phyloP scores from a whole-genome alignment of 176 grass and related monocot species.

The Carex scoparia region DNA sequence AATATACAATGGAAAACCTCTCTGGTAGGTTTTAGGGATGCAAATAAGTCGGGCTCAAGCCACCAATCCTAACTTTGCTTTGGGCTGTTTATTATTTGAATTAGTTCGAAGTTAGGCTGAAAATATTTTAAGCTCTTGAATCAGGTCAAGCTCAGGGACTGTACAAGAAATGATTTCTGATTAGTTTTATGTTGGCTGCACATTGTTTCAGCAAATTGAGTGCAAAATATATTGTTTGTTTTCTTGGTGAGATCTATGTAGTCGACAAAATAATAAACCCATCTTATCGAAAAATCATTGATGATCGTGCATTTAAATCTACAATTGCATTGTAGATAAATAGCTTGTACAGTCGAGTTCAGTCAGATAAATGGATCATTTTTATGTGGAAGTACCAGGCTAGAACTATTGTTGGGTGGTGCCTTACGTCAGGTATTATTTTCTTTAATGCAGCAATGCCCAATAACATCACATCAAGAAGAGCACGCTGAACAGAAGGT shows the following conservation, averaged over 20 bases:
- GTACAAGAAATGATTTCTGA: too few species aligned
- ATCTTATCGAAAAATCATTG: background rate
- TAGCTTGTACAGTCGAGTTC: background rate
- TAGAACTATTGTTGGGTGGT: background rate
- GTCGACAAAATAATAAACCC: background rate
- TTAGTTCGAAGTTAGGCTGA: too few species aligned
- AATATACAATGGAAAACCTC: background rate
- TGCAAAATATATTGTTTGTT: background rate
- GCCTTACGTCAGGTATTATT: background rate
- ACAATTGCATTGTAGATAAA: background rate
- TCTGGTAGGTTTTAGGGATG: background rate
- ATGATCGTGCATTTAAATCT: background rate
- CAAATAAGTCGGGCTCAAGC: background rate
- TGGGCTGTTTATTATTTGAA: too few species aligned
- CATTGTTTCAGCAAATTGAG: background rate
- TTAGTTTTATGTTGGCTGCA: too few species aligned
- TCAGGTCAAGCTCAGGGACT: too few species aligned
- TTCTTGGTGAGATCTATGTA: background rate
- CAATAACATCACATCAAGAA: background rate
- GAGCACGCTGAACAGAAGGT: background rate
- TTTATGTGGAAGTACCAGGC: background rate
- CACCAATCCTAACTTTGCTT: too few species aligned
- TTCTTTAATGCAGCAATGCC: background rate
- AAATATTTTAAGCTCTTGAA: too few species aligned
- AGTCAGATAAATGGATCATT: background rate